Percentiles rank a stretch among this genome's conserved stretches.
Conservation (phyloP, 2,329 filamentous ascomycete genomes). For the Stagonosporopsis vannaccii region DNA sequence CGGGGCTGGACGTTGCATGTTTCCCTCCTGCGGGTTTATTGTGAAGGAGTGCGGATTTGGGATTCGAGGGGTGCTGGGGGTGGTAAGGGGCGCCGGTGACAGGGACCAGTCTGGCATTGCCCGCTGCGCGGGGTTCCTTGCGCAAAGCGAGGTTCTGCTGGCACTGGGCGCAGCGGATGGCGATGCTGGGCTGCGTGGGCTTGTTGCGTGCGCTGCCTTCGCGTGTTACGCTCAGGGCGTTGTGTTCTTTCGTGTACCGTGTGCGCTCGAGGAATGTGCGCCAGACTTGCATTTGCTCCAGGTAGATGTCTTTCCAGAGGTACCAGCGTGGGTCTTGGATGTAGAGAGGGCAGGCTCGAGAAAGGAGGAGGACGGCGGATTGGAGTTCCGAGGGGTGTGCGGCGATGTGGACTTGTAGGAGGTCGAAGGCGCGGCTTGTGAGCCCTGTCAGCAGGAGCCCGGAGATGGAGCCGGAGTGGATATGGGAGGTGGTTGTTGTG, state of each 20-base stretch:
- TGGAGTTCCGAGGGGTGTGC: constrained; percentile 77
- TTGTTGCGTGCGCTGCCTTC: constrained; percentile 70
- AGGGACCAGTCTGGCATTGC: constrained; percentile 33
- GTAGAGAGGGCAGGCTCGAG: constrained; percentile 76
- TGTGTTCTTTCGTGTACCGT: constrained; percentile 80
- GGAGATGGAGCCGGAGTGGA: constrained; percentile 74
- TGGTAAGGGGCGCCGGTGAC: constrained; percentile 16
- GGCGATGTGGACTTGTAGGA: constrained; percentile 77
- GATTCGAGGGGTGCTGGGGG: constrained; percentile 5
- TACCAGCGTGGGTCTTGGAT: constrained; percentile 78
- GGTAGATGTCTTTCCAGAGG: constrained; percentile 78
- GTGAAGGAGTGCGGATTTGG: constrained; percentile 3
- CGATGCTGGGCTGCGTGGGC: constrained; percentile 70
- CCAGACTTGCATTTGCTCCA: constrained; percentile 75
- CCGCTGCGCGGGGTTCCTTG: constrained; percentile 30
- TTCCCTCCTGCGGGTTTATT: constrained; percentile 18
- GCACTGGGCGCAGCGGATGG: constrained; percentile 80
- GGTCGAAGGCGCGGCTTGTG: constrained; percentile 73
- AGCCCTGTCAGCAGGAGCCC: constrained; percentile 81
- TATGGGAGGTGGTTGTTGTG: constrained; percentile 65
- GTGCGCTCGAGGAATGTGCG: constrained; percentile 75
- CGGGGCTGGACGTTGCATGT: constrained; percentile 33
- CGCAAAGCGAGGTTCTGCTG: constrained; percentile 60
- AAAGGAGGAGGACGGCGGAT: constrained; percentile 77
- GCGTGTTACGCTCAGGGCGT: constrained; percentile 69